These are phyloP conservation scores for Hydnum rufescens DNA, from an alignment of 768 basidiomycete species.

Conservation along the genomic window DNA sequence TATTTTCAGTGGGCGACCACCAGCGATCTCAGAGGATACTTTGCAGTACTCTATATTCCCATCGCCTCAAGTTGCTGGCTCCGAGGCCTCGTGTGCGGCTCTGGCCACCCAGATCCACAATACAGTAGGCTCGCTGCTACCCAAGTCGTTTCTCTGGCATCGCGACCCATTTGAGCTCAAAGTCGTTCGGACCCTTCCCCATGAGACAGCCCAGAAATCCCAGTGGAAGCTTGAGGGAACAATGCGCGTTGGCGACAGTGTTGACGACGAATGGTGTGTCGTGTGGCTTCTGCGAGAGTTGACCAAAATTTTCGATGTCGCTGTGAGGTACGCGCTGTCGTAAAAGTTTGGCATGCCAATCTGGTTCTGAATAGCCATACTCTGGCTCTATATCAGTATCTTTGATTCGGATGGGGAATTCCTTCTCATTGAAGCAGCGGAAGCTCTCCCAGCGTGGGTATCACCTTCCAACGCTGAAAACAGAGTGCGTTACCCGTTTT, in stretches of 20 bases:
- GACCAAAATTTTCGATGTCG: slow-evolving; percentile 58
- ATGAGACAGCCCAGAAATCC: not conserved
- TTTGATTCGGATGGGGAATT: slow-evolving; percentile 93
- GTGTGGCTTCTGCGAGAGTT: slow-evolving; percentile 78
- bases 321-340: slow-evolving; percentile 40
- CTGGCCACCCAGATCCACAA: slow-evolving; percentile 47
- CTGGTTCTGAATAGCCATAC: slow-evolving; percentile 4
- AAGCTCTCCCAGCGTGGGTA: slow-evolving; percentile 74
- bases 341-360: not conserved
- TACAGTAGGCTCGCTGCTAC: slow-evolving; percentile 33
- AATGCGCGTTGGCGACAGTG: slow-evolving; percentile 83
- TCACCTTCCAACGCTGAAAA: slow-evolving; percentile 81
- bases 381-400: slow-evolving; percentile 26
- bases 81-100: slow-evolving; percentile 34
- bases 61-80: slow-evolving; percentile 21
- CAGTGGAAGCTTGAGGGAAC: slow-evolving; percentile 52
- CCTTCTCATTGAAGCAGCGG: slow-evolving; percentile 88
- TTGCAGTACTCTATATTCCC: slow-evolving; percentile 61
- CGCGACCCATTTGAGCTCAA: slow-evolving; percentile 68
- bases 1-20: slow-evolving; percentile 45
- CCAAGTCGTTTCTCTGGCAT: slow-evolving; percentile 44
- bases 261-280: slow-evolving; percentile 96
- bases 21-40: slow-evolving; percentile 71
- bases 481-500: slow-evolving; percentile 42
- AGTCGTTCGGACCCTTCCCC: slow-evolving; percentile 20